Percentiles rank a stretch among this genome's conserved stretches.
Evolutionary conservation across 2,329 filamentous ascomycete genomes (phyloP).

Genomic region (Pyricularia grisea): DNA sequence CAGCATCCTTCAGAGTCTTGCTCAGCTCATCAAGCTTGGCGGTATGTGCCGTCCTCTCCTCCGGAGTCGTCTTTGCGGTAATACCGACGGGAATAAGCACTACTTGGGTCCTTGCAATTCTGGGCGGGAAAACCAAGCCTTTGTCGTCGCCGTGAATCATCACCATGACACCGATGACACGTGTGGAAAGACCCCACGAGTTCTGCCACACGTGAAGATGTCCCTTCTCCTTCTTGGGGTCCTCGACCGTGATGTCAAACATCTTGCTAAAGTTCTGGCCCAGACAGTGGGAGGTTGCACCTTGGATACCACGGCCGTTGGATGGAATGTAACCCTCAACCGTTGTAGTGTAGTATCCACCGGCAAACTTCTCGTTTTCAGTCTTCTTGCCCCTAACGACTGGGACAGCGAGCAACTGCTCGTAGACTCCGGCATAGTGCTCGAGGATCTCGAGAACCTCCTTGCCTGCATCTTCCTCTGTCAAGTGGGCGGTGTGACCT

Average conservation of each 20-base stretch:
- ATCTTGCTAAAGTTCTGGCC: constrained; percentile 99
- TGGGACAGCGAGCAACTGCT: constrained; percentile 86
- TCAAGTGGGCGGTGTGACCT: constrained; percentile 83
- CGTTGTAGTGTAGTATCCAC: constrained; percentile 92
- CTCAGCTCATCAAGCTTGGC: constrained; percentile 66
- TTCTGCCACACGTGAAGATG: constrained; percentile 95
- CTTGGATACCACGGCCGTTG: constrained; percentile 94
- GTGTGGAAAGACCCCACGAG: constrained; percentile 96
- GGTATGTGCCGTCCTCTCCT: constrained; percentile 68
- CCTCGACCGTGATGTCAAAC: constrained; percentile 94
- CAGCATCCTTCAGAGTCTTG: constrained; percentile 56
- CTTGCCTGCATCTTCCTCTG: constrained; percentile 66
- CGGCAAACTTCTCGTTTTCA: constrained; percentile 96
- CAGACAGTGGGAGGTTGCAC: constrained; percentile 85
- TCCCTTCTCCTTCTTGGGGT: constrained; percentile 71
- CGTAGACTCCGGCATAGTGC: constrained; percentile 84
- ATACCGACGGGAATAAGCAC: constrained; percentile 89
- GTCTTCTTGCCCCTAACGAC: constrained; percentile 93
- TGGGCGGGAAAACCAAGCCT: constrained; percentile 85
- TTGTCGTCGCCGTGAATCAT: constrained; percentile 97
- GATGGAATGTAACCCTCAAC: constrained; percentile 95
- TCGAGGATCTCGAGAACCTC: constrained; percentile 93
- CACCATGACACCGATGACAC: constrained; percentile 97
- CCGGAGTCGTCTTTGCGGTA: constrained; percentile 74
- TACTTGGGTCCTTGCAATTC: constrained; percentile 77